Evolutionary conservation across 495 filamentous ascomycete genomes (phyloP).

Genomic region (Aspergillus olivimuriae): DNA sequence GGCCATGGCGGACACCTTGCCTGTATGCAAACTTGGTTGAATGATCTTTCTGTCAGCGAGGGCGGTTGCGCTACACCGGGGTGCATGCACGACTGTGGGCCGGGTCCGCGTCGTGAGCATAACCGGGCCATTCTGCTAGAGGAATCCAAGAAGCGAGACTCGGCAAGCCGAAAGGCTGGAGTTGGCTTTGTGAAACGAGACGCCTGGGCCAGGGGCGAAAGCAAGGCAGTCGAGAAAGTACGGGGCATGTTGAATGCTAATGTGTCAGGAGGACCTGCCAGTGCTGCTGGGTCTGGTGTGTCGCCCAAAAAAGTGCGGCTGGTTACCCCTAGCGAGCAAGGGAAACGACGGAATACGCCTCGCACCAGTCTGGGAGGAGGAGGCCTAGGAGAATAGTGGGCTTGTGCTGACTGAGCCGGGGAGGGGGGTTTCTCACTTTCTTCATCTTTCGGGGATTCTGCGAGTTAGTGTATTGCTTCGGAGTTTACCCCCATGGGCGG

Average conservation of each 20-base stretch:
- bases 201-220: constrained; percentile 36
- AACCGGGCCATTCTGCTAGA: constrained; percentile 28
- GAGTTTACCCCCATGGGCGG: too few relatives aligned
- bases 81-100: constrained; percentile 67
- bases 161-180: constrained; percentile 28
- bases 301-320: constrained; percentile 43
- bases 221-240: constrained; percentile 42
- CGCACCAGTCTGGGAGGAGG: constrained; percentile 20
- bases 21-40: constrained; percentile 64
- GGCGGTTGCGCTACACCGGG: constrained; percentile 70
- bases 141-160: constrained; percentile 35
- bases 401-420: too few relatives aligned
- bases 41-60: constrained; percentile 47
- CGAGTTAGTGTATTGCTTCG: too few relatives aligned
- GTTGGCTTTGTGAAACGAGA: constrained; percentile 37
- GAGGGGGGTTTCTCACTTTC: too few relatives aligned
- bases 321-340: constrained; percentile 39
- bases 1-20: constrained; percentile 67
- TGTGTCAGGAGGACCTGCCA: constrained; percentile 18
- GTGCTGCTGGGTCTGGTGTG: constrained; percentile 19
- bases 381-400: too few relatives aligned
- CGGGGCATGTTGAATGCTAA: constrained; percentile 38
- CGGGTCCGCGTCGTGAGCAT: constrained; percentile 50
- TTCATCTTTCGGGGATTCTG: too few relatives aligned
- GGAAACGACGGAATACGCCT: constrained; percentile 18